A percentile compares a stretch with the other conserved stretches of the same genome.
phyloP scores from a whole-genome alignment of 805 yeast species.

The Candida incommunis region DNA sequence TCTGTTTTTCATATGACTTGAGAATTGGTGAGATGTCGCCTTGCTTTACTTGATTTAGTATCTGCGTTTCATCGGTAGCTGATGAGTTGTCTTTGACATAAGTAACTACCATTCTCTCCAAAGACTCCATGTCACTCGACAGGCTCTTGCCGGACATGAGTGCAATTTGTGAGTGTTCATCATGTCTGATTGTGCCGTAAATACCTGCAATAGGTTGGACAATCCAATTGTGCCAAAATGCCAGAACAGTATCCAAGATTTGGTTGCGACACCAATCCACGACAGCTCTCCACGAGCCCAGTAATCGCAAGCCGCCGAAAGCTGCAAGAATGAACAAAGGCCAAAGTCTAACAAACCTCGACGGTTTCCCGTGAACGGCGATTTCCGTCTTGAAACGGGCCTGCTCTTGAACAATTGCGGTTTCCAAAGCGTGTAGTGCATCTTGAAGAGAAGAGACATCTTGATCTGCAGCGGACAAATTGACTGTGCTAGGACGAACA shows the following conservation, averaged over 20 bases:
- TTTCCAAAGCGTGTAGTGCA: not conserved
- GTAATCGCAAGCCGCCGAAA: conserved; percentile 20
- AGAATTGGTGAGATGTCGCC: conserved; percentile 76
- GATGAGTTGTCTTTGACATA: conserved; percentile 31
- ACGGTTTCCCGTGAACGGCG: conserved; percentile 6
- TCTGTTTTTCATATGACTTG: conserved; percentile 65
- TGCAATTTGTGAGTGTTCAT: conserved; percentile 57
- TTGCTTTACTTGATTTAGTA: conserved; percentile 27
- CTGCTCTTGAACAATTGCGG: not conserved
- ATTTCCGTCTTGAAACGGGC: not conserved
- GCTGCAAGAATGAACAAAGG: conserved; percentile 32
- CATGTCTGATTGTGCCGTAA: conserved; percentile 71
- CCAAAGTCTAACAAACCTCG: conserved; percentile 44
- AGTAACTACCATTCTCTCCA: conserved; percentile 79
- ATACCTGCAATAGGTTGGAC: conserved; percentile 60
- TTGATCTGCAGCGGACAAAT: not conserved
- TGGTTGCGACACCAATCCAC: conserved; percentile 42
- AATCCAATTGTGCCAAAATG: conserved; percentile 75
- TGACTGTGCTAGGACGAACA: not conserved
- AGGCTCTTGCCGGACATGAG: conserved; percentile 69
- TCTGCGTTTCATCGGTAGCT: conserved; percentile 5
- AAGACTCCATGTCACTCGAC: conserved; percentile 60
- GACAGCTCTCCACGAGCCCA: conserved; percentile 41
- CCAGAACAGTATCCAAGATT: conserved; percentile 45
- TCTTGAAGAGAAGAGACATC: not conserved